Evolutionary conservation across 2,329 filamentous ascomycete species (phyloP).

Genomic region (Colletotrichum caudatum): DNA sequence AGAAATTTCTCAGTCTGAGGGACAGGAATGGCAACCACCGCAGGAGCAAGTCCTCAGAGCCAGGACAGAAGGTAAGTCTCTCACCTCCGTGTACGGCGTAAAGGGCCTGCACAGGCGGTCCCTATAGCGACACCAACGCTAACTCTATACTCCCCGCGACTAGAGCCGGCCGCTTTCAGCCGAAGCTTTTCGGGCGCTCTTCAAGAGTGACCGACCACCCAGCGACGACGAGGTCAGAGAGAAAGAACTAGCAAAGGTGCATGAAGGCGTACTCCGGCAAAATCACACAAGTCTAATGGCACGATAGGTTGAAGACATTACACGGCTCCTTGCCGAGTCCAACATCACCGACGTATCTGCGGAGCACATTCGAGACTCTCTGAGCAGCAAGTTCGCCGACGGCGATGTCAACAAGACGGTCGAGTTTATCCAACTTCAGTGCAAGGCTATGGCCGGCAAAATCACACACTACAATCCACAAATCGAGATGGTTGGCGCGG

Average conservation of each 20-base stretch:
- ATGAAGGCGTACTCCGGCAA: constrained; percentile 44
- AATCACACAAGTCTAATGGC: constrained; percentile 13
- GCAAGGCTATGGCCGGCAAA: constrained; percentile 84
- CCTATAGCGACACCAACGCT: constrained; percentile 20
- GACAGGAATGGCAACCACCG: constrained; percentile 70
- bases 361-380: constrained; percentile 69
- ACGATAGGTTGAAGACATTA: constrained; percentile 51
- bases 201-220: constrained; percentile 70
- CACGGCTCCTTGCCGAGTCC: constrained; percentile 51
- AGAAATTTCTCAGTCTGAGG: constrained; percentile 77
- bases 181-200: constrained; percentile 72
- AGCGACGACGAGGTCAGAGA: constrained; percentile 68
- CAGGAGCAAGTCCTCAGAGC: constrained; percentile 68
- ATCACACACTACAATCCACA: constrained; percentile 80
- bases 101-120: constrained; percentile 25
- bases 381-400: constrained; percentile 72
- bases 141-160: constrained; percentile 11
- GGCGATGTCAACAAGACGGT: constrained; percentile 81
- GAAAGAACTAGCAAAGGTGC: constrained; percentile 56
- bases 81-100: constrained; percentile 6
- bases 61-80: constrained; percentile 63
- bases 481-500: constrained; percentile 82
- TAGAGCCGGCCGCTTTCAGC: constrained; percentile 66
- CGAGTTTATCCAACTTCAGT: constrained; percentile 80
- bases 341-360: constrained; percentile 61